Evolutionary conservation across 2,329 filamentous ascomycete genomes (phyloP).

Genomic region (Thielaviopsis cerberus): DNA sequence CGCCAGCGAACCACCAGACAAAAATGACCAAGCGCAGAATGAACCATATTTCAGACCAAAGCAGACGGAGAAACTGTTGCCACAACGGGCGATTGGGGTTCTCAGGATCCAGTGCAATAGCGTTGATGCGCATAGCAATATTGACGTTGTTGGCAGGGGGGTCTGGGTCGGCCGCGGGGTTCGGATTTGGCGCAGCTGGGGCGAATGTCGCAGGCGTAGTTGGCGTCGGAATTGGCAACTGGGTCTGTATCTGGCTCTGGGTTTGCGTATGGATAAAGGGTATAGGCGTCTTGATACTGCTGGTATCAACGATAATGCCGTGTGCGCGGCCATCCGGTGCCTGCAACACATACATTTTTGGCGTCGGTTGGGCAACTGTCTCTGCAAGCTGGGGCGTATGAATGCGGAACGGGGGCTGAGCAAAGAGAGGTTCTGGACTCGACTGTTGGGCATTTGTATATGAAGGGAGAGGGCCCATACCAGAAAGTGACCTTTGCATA

Average conservation of each 20-base stretch:
- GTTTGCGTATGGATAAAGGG: neutral
- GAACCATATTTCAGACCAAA: constrained; percentile 47
- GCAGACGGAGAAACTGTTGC: constrained; percentile 21
- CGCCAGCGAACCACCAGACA: constrained; percentile 46
- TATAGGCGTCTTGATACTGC: neutral
- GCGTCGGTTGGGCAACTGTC: neutral
- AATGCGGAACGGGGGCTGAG: constrained; percentile 1
- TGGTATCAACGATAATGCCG: constrained; percentile 6
- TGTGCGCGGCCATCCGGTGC: constrained; percentile 4
- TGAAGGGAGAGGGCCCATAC: neutral
- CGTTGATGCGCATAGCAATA: neutral
- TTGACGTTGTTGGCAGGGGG: neutral
- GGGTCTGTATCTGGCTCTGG: neutral
- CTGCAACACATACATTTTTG: constrained; percentile 5
- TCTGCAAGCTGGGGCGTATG: constrained; percentile 6
- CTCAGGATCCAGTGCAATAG: neutral
- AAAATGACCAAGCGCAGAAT: constrained; percentile 38
- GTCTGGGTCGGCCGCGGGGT: neutral
- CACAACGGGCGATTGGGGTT: constrained; percentile 4
- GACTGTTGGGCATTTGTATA: neutral
- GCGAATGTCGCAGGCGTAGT: neutral
- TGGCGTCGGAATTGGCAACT: neutral
- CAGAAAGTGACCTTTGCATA: constrained; percentile 7
- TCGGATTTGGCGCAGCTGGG: neutral
- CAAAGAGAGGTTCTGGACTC: neutral